Conservation (phyloP, 192 early-diverging fungal species). For the Coemansia sp. region DNA sequence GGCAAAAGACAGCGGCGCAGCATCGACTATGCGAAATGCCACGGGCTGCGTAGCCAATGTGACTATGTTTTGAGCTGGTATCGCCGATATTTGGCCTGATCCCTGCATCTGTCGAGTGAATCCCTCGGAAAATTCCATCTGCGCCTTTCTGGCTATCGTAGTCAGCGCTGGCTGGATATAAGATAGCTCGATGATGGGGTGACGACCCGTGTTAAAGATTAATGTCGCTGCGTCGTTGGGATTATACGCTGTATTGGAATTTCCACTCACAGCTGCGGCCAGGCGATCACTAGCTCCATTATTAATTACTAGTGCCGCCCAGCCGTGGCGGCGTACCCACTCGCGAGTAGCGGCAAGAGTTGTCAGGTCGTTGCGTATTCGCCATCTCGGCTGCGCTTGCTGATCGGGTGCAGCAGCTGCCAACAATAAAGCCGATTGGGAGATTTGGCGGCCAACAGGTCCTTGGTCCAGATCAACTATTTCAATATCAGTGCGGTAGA, state of each 20-base stretch:
- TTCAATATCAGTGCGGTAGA: slow-evolving; percentile 2
- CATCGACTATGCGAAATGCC: slow-evolving; percentile 14
- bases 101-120: neutral
- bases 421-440: neutral
- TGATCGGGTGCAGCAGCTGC: slow-evolving; percentile 2
- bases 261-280: slow-evolving; percentile 5
- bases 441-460: slow-evolving; percentile 16
- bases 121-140: neutral
- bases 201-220: slow-evolving; percentile 17
- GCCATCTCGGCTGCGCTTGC: slow-evolving; percentile 1
- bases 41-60: slow-evolving; percentile 13
- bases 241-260: neutral
- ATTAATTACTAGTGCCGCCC: slow-evolving; percentile 38
- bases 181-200: slow-evolving; percentile 9
- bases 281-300: slow-evolving; percentile 14
- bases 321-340: slow-evolving; percentile 30
- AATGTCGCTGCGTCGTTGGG: slow-evolving; percentile 16
- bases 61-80: neutral
- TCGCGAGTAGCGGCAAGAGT: neutral
- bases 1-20: slow-evolving; percentile 17
- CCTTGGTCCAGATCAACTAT: slow-evolving; percentile 24
- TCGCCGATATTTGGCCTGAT: neutral
- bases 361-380: neutral
- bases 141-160: neutral
- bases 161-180: slow-evolving; percentile 13